A percentile compares a stretch with the other conserved stretches of the same genome.
Conservation (phyloP, 75 land plant genomes). For the Picea sitchensis region DNA sequence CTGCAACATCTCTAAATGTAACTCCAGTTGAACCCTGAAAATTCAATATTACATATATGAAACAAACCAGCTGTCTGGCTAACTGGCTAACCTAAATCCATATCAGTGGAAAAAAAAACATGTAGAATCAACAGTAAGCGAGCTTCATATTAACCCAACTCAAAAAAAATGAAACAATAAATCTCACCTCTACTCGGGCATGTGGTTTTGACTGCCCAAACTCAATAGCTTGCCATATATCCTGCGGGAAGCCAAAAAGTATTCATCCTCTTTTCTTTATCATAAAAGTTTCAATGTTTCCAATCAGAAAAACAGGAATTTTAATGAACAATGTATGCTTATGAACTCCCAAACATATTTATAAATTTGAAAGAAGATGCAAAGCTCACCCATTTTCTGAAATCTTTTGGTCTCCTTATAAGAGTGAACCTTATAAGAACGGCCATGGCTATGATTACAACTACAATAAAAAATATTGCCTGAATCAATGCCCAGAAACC, state of each 20-base stretch:
- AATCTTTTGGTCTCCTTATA: slow-evolving; percentile 82
- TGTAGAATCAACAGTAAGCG: neutral
- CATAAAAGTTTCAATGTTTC: neutral
- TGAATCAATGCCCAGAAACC: slow-evolving; percentile 42
- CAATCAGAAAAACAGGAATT: slow-evolving; percentile 3
- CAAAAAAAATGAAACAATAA: neutral
- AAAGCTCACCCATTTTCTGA: slow-evolving; percentile 72
- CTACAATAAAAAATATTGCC: slow-evolving; percentile 39
- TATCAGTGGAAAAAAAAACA: neutral
- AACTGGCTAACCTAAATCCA: neutral
- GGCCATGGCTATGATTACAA: slow-evolving; percentile 60
- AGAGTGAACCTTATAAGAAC: slow-evolving; percentile 76
- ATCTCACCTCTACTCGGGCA: slow-evolving; percentile 90
- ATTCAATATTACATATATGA: neutral
- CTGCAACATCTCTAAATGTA: slow-evolving; percentile 85
- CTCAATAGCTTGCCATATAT: slow-evolving; percentile 96
- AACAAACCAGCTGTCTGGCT: neutral
- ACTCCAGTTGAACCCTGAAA: slow-evolving; percentile 92
- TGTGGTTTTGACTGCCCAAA: slow-evolving; percentile 95
- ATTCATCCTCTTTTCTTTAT: neutral
- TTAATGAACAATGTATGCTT: neutral
- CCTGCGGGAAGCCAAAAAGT: slow-evolving; percentile 32
- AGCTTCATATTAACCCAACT: neutral
- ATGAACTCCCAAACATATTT: slow-evolving; percentile 5
- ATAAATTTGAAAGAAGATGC: slow-evolving; percentile 5